phyloP scores from a whole-genome alignment of 345 rosid species.

The Gossypioides kirkii region DNA sequence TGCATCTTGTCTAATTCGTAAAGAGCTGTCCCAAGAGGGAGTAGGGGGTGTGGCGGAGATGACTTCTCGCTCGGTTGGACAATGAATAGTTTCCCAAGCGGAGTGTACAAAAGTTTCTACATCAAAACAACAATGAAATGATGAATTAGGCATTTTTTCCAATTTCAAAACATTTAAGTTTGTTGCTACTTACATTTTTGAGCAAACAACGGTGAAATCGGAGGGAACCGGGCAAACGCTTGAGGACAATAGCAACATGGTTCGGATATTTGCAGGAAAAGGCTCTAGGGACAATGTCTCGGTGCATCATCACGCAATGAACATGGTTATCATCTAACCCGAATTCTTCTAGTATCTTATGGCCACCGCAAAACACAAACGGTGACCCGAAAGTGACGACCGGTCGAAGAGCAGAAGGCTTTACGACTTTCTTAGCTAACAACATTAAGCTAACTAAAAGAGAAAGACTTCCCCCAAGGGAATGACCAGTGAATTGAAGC shows the following conservation, averaged over 20 bases:
- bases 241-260: conserved; percentile 75
- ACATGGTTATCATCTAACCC: conserved; percentile 75
- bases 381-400: conserved; percentile 89
- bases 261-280: conserved; percentile 92
- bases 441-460: conserved; percentile 75
- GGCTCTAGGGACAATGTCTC: conserved; percentile 96
- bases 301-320: conserved; percentile 77
- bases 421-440: conserved; percentile 47
- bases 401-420: conserved; percentile 53
- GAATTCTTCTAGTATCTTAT: conserved; percentile 50
- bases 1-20: conserved; percentile 46
- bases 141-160: background rate
- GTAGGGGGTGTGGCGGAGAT: conserved; percentile 76
- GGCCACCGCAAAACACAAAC: conserved; percentile 83
- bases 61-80: conserved; percentile 77
- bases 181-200: conserved; percentile 46
- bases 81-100: conserved; percentile 72
- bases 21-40: conserved; percentile 70
- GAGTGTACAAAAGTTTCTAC: conserved; percentile 82
- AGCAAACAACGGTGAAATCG: conserved; percentile 78
- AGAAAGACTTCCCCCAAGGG: conserved; percentile 92
- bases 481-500: conserved; percentile 86
- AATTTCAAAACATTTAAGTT: background rate
- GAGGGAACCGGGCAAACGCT: conserved; percentile 50
- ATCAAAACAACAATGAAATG: conserved; percentile 1